These are phyloP conservation scores for Paramecium tetraurelia DNA, from an alignment of 73 alveolate genomes.

Conservation along the genomic window DNA sequence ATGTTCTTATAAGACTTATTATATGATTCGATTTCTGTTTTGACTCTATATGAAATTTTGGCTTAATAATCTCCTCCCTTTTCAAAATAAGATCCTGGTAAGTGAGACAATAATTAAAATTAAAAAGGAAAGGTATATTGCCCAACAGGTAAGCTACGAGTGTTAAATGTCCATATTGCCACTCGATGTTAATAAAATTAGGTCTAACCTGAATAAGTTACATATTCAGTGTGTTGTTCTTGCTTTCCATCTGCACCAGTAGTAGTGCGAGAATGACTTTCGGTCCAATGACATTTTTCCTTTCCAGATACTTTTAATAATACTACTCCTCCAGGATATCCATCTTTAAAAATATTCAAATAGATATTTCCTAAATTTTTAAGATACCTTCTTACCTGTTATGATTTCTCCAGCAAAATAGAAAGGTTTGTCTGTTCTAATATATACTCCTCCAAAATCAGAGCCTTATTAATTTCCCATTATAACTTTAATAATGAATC, in stretches of 20 bases:
- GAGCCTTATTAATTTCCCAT: conserved; percentile 35
- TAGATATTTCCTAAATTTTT: not conserved
- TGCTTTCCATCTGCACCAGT: not conserved
- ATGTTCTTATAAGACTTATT: not conserved
- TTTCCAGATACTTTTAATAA: conserved; percentile 1
- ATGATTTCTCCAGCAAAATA: conserved; percentile 32
- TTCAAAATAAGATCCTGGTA: conserved; percentile 53
- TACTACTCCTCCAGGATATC: conserved; percentile 37
- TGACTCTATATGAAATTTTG: conserved; percentile 33
- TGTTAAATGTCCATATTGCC: not conserved
- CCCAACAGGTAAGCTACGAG: not conserved
- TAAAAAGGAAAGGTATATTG: conserved; percentile 30
- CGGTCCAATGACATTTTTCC: conserved; percentile 36
- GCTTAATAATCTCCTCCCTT: conserved; percentile 37
- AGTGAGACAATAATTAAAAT: not conserved
- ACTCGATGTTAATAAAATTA: conserved; percentile 11
- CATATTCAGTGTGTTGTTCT: not conserved
- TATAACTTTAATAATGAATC: not conserved
- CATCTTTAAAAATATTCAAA: conserved; percentile 6
- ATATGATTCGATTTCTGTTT: conserved; percentile 44
- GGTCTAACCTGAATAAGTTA: not conserved
- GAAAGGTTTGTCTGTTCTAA: conserved; percentile 42
- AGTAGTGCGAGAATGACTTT: not conserved
- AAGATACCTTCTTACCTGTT: not conserved
- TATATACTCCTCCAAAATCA: conserved; percentile 32